Base-by-base conservation (phyloP, 2,329 filamentous ascomycete genomes). In the Penicillium sp. region DNA sequence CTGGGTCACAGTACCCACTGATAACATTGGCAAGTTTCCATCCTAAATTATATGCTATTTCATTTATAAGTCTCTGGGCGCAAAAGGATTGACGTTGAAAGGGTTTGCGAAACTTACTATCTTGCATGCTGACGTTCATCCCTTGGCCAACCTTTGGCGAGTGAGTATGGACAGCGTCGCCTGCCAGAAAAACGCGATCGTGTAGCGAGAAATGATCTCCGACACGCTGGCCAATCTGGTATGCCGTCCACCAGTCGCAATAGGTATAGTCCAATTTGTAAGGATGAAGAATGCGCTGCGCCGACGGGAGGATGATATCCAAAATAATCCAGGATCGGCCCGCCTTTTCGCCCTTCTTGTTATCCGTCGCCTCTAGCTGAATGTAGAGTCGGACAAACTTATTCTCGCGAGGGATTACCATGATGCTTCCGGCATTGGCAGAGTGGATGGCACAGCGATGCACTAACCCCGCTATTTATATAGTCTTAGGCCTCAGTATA, bases 161-260 rank as follows among this genome's bases (percentile, higher is more conserved):
- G 45, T 71, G 69, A 66, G 30, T 26, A 46, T 80, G 78, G 1
- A 83, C 81, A 1, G 84, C 86, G 68, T 89, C 87, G 2, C 87
- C 88, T 0, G 86, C 85, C 5, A 90, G 76, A 67, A 91, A 91
- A 8, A 91, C 78, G 3, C 85, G 78, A 24, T 81, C 78, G 14
- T 75, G 70, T 5, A 76, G 75, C 38, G 78, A 81, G 67, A 86
- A 88, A 40, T 78, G 74, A 0, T 77, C 78, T 3, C 81, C 83
- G 0, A 88, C 80, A 8, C 87, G 77, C 65, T 89, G 86, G 0
- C 85, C 85, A 48, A 89, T 86, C 61, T 88, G 81, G 62, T 87
- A 88, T 0, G 82, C 84, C 0, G 81, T 84, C 81, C 83, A 88
- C 83, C 85, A 89, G 62, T 86, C 81, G 56, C 83, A 83, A 59